Base-by-base conservation (phyloP, 169 alveolate genomes). In the Plasmodium inui region DNA sequence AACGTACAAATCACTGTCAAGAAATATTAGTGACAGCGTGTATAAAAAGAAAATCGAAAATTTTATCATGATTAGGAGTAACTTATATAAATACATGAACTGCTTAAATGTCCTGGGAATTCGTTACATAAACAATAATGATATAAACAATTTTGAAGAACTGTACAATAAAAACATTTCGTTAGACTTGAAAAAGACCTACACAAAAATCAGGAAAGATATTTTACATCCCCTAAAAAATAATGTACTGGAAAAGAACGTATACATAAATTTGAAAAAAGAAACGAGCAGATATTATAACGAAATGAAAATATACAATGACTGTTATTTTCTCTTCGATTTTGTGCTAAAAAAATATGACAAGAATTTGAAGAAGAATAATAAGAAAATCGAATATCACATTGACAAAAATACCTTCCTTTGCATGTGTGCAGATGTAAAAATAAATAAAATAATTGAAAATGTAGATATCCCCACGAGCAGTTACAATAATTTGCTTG, bases 401-500 rank as follows among this genome's bases (percentile, higher is more conserved):
- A 94, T 85, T n/a, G 93, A 91, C 22, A 84, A 82, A 72, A 74
- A 67, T 55, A 90, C 93, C n/a, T 94, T 91, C 81, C 67, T 91
- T 30, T 91, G 95, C 37, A 91, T 91, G 95, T 91, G 95, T 91
- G 74, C 83, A 71, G 94, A 83, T 92, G 84, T 94, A 32, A 94
- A 92, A 94, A 89, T 82, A 61, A 81, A 89, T 74, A 80, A 88
- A 80, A 82, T 84, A 82, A 71, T 78, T 67, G 93, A 89, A 84
- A 88, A 94, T 73, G 71, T 76, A 22, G 83, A 82, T 28, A 83
- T 89, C 46, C 93, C 92, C 44, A 71, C 79, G 5, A 90, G 39
- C 57, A 79, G 80, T 55, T 46, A 41, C 81, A 82, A 82, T 30
- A 91, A 37, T 41, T 81, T 81, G 7, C 82, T 71, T 37, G 95